Conservation (phyloP, 805 yeast genomes). For the Candida orba region DNA sequence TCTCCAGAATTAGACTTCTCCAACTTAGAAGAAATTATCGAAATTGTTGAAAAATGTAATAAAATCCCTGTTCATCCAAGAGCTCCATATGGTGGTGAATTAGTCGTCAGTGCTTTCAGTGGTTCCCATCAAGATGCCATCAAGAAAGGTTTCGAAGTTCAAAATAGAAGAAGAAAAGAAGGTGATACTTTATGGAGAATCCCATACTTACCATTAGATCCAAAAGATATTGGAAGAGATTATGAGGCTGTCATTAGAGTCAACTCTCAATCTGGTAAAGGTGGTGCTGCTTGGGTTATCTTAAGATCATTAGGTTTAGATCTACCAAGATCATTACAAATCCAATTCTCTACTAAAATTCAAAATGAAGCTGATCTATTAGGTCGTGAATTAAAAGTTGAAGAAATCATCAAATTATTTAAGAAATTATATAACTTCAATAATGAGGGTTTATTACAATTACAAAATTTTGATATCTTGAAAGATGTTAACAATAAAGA, state of each 20-base stretch:
- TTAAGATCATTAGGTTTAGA: slow-evolving; percentile 66
- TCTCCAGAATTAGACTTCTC: slow-evolving; percentile 67
- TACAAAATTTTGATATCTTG: slow-evolving; percentile 36
- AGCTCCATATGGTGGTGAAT: slow-evolving; percentile 76
- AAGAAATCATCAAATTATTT: slow-evolving; percentile 56
- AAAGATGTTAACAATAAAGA: slow-evolving; percentile 29
- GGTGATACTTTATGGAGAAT: slow-evolving; percentile 55
- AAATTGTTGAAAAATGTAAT: slow-evolving; percentile 68
- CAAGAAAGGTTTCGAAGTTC: slow-evolving; percentile 55
- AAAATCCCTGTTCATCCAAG: slow-evolving; percentile 67
- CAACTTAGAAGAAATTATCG: slow-evolving; percentile 58
- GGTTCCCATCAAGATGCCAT: slow-evolving; percentile 72
- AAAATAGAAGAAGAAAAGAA: slow-evolving; percentile 40
- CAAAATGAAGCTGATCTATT: slow-evolving; percentile 56
- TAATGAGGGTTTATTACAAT: slow-evolving; percentile 27
- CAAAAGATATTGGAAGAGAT: slow-evolving; percentile 72
- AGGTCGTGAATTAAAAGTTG: slow-evolving; percentile 64
- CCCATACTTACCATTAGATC: slow-evolving; percentile 77
- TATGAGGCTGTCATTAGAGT: slow-evolving; percentile 81
- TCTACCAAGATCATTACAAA: slow-evolving; percentile 65
- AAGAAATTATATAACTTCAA: slow-evolving; percentile 47
- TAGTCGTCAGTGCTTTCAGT: slow-evolving; percentile 72
- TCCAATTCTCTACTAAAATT: slow-evolving; percentile 57
- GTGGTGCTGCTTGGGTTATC: slow-evolving; percentile 82
- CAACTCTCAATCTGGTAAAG: slow-evolving; percentile 82